These are phyloP conservation scores for Euphorbia schlechtendalii DNA, from an alignment of 441 rosid species.

Conservation along the genomic window DNA sequence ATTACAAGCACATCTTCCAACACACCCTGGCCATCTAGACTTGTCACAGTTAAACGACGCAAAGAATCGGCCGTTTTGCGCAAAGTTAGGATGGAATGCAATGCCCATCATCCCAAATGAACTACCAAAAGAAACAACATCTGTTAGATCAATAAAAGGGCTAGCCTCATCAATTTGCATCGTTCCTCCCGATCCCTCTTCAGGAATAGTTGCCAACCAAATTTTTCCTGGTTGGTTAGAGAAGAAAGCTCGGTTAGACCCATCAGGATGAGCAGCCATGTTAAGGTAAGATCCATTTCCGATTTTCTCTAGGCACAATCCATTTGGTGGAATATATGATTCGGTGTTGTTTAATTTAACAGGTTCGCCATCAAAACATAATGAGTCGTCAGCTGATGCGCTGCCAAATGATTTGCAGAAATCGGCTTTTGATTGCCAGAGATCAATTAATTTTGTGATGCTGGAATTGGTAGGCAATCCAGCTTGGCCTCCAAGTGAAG, in stretches of 20 bases:
- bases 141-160: constrained; percentile 86
- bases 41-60: constrained; percentile 93
- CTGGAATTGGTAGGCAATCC: constrained; percentile 44
- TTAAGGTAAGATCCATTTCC: constrained; percentile 72
- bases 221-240: constrained; percentile 65
- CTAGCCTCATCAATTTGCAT: constrained; percentile 60
- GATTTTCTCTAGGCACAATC: constrained; percentile 86
- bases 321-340: constrained; percentile 48
- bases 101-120: constrained; percentile 90
- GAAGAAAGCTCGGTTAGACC: constrained; percentile 87
- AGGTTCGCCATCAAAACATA: constrained; percentile 75
- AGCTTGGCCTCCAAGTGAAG: constrained; percentile 55
- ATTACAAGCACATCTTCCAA: constrained; percentile 89
- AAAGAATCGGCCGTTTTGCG: constrained; percentile 74
- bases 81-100: constrained; percentile 90
- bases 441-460: constrained; percentile 46
- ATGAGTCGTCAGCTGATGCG: constrained; percentile 43
- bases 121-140: constrained; percentile 58
- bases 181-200: constrained; percentile 60
- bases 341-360: constrained; percentile 50
- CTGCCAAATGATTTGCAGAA: constrained; percentile 85
- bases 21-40: constrained; percentile 66
- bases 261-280: constrained; percentile 96
- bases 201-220: constrained; percentile 76
- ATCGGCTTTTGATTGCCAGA: constrained; percentile 76